These are phyloP conservation scores for Drechslerella coelobrocha DNA, from an alignment of 2,329 filamentous ascomycete species.

Conservation along the genomic window DNA sequence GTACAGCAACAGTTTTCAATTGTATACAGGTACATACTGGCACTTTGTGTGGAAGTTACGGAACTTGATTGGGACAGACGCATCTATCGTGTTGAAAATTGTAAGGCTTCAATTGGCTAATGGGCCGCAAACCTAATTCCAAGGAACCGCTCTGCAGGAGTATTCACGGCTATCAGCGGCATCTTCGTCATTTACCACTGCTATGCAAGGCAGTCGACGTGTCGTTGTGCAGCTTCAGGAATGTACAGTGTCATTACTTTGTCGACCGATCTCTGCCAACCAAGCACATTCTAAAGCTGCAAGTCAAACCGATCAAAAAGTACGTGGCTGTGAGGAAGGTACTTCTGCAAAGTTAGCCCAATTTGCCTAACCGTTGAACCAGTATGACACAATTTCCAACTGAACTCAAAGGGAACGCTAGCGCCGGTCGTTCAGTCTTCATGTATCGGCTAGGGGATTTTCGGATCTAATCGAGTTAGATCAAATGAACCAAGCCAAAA, in stretches of 20 bases:
- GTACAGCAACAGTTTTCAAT: too few species aligned
- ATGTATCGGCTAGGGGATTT: conserved; percentile 25
- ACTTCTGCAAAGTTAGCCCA: not conserved
- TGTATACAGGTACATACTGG: too few species aligned
- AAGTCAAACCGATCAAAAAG: not conserved
- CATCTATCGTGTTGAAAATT: conserved; percentile 34
- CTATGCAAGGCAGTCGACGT: conserved; percentile 6
- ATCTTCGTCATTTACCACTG: conserved; percentile 18
- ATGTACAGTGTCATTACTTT: not conserved
- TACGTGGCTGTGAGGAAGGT: not conserved
- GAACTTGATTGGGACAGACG: not conserved
- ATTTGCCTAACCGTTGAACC: not conserved
- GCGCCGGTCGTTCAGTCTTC: conserved; percentile 21
- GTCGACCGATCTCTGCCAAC: not conserved
- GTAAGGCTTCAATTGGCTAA: conserved; percentile 3
- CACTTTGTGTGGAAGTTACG: too few species aligned
- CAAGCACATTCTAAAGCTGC: not conserved
- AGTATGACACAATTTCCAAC: not conserved
- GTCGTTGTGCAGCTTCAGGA: not conserved
- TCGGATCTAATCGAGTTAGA: conserved; percentile 38
- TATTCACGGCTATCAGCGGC: conserved; percentile 39
- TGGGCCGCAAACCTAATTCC: conserved; percentile 25
- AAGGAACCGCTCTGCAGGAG: not conserved
- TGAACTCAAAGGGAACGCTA: conserved; percentile 9
- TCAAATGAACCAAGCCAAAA: not conserved